Conservation (phyloP, 2,329 filamentous ascomycete species). For the Dissoconium aciculare region DNA sequence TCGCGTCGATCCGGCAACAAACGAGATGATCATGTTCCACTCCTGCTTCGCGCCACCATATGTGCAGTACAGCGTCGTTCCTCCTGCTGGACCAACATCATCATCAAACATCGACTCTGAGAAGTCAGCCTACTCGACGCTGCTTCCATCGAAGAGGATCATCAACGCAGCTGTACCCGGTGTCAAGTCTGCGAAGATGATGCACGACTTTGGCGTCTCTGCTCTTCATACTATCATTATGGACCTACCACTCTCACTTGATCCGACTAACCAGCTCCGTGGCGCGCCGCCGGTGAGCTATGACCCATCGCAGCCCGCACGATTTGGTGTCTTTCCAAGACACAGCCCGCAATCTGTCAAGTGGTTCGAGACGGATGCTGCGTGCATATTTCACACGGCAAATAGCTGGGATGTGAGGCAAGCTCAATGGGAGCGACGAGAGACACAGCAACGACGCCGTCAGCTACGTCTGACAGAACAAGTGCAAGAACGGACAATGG, state of each 20-base stretch:
- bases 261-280: conserved; percentile 45
- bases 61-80: conserved; percentile 50
- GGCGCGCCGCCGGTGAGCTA: conserved; percentile 46
- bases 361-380: conserved; percentile 55
- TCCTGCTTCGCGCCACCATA: conserved; percentile 50
- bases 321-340: conserved; percentile 55
- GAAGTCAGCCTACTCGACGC: conserved; percentile 4
- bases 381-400: conserved; percentile 57
- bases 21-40: conserved; percentile 54
- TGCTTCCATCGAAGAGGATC: conserved; percentile 11
- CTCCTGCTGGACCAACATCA: conserved; percentile 22
- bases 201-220: conserved; percentile 63
- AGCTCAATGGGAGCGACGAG: too few species aligned
- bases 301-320: conserved; percentile 40
- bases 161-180: conserved; percentile 46
- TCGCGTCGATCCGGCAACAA: conserved; percentile 48
- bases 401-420: conserved; percentile 49
- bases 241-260: conserved; percentile 51
- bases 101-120: conserved; percentile 13
- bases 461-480: too few species aligned
- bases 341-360: conserved; percentile 40
- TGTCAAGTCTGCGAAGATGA: conserved; percentile 51
- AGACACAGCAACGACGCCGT: too few species aligned
- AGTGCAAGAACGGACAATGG: too few species aligned
- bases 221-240: conserved; percentile 49